Base-by-base conservation (phyloP, 192 early-diverging fungal species). In the Backusella circina region DNA sequence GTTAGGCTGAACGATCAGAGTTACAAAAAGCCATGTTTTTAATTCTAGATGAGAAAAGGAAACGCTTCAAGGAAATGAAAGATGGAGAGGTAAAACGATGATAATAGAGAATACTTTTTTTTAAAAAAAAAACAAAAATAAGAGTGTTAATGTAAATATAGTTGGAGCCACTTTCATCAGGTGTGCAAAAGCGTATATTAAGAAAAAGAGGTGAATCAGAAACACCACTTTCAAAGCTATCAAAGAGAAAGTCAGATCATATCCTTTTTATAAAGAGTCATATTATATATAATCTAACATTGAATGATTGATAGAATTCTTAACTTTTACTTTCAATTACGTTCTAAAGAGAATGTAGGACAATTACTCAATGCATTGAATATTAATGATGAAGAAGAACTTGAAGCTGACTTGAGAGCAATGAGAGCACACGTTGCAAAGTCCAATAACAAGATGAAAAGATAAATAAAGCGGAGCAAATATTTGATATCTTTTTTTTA, bases 41-140 rank as follows among this genome's bases (percentile, higher is more conserved):
- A 30, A 51, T 69, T 3, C 12, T 75, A 8, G 74, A 75, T 36
- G 74, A 75, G 36, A 75, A 75, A 33, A 67, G 74, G 30, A 67
- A 69, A 3, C 50, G 36, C 5, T 32, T 75, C 28, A 75, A 75
- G 35, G 67, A 75, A 69, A 32, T 57, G 1, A 75, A 75, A 16
- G 74, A 75, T 68, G 44, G 74, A 10, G 74, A 75, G 68, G 44
- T 39, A 23, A 50, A 0, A 0, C 13, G 15, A 5, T 39, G 21
- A 69, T 15, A 69, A 44, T 0, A 16, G 23, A 4, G 0, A 21
- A 28, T 10, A 13, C 54, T 26, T n/a, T n/a, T n/a, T n/a, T n/a
- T n/a, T n/a, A n/a, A n/a, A n/a, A n/a, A n/a, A n/a, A n/a, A n/a
- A n/a, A n/a, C n/a, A n/a, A n/a, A n/a, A 28, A 61, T 28, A 28